Evolutionary conservation across 2,329 filamentous ascomycete genomes (phyloP).

Genomic region (Ceratocystis papillata): DNA sequence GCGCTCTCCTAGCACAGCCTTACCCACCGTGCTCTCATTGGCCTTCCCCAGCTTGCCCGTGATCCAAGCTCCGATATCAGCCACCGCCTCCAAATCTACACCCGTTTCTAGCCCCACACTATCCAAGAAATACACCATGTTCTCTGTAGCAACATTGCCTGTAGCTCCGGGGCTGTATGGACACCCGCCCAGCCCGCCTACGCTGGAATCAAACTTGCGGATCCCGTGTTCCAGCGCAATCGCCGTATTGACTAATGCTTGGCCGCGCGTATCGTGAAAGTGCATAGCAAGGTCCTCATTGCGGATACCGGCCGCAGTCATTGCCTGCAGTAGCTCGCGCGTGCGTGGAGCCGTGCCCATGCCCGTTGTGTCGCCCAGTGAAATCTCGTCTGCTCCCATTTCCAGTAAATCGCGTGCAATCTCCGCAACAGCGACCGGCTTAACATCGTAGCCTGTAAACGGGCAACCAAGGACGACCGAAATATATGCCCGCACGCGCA

Average conservation of each 20-base stretch:
- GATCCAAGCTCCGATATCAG: constrained; percentile 63
- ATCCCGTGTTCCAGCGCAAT: constrained; percentile 68
- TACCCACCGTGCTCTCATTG: constrained; percentile 58
- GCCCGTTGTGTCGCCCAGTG: constrained; percentile 79
- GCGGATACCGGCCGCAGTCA: constrained; percentile 56
- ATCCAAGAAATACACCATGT: constrained; percentile 68
- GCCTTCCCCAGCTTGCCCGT: constrained; percentile 49
- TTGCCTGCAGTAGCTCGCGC: constrained; percentile 50
- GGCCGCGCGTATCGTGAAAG: constrained; percentile 82
- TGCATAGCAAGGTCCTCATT: constrained; percentile 66
- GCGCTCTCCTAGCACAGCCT: constrained; percentile 47
- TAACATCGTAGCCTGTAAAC: constrained; percentile 56
- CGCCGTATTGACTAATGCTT: constrained; percentile 71
- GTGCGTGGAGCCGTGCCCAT: constrained; percentile 74
- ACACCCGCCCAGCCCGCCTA: constrained; percentile 72
- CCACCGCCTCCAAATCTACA: constrained; percentile 55
- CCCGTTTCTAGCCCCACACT: constrained; percentile 65
- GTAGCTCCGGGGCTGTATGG: constrained; percentile 78
- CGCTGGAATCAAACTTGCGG: constrained; percentile 66
- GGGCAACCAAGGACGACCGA: constrained; percentile 73
- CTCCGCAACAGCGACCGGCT: constrained; percentile 53
- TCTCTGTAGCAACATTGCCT: constrained; percentile 76
- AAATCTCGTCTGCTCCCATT: constrained; percentile 84
- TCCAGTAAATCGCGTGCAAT: constrained; percentile 62
- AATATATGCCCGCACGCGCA: constrained; percentile 68